Conservation (phyloP, 257 asterid genomes). For the Solanum sejunctum region DNA sequence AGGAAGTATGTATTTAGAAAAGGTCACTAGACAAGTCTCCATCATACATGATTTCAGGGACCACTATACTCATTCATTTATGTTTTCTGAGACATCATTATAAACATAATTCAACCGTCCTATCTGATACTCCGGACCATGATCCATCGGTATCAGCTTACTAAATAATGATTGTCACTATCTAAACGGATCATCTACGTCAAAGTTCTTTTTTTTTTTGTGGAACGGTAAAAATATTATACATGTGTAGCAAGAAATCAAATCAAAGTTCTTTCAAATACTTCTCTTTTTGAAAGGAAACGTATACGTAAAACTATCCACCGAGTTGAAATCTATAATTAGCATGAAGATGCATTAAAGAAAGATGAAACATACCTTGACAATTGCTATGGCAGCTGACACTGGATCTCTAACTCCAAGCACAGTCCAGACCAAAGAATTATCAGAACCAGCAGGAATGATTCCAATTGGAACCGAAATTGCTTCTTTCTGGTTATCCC, state of each 20-base stretch:
- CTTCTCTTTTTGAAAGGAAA: not conserved
- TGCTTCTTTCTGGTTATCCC: conserved; percentile 92
- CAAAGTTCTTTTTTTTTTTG: not conserved
- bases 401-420: conserved; percentile 96
- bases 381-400: conserved; percentile 91
- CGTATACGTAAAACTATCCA: not conserved
- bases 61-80: not conserved
- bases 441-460: conserved; percentile 99
- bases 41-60: not conserved
- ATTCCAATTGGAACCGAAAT: conserved; percentile 93
- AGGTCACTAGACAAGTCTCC: not conserved
- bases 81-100: not conserved
- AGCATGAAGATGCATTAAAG: not conserved
- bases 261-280: not conserved
- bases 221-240: not conserved
- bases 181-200: not conserved
- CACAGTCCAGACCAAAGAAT: conserved; percentile 96
- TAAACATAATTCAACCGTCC: not conserved
- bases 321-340: not conserved
- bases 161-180: not conserved
- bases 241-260: not conserved
- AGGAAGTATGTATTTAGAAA: not conserved
- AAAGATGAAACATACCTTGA: conserved; percentile 43
- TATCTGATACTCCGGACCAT: not conserved
- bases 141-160: not conserved